Evolutionary conservation across 2,329 filamentous ascomycete genomes (phyloP).

Genomic region (Scedosporium aurantiacum): DNA sequence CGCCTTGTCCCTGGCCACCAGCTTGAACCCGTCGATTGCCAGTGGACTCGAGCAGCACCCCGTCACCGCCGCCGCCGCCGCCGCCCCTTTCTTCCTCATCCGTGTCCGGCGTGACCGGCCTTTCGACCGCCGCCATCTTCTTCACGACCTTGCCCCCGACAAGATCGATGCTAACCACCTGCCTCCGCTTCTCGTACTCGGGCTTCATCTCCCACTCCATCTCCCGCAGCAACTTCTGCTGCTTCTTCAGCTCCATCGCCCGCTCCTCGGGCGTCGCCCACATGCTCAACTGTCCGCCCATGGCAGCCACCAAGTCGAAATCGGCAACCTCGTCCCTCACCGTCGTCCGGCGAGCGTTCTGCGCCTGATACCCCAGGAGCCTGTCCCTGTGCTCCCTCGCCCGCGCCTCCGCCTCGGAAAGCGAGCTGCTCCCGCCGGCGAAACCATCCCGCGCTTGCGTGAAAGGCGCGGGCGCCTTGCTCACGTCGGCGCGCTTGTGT

Average conservation of each 20-base stretch:
- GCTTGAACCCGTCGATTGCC: conserved; percentile 19
- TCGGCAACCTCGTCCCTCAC: conserved; percentile 74
- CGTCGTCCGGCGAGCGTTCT: conserved; percentile 74
- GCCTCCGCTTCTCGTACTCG: conserved; percentile 78
- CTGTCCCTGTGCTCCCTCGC: conserved; percentile 73
- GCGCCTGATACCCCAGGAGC: conserved; percentile 69
- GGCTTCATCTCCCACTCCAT: conserved; percentile 78
- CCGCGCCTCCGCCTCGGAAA: conserved; percentile 50
- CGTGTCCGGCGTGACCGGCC: conserved; percentile 42
- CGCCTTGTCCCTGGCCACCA: conserved; percentile 18
- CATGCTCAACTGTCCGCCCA: conserved; percentile 44
- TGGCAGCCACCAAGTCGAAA: conserved; percentile 39
- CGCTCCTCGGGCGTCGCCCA: conserved; percentile 80
- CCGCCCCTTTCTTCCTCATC: conserved; percentile 22
- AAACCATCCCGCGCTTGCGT: conserved; percentile 30
- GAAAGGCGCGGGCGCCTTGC: conserved; percentile 49
- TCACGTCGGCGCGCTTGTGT: conserved; percentile 55
- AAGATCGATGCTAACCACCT: conserved; percentile 78
- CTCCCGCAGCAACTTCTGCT: conserved; percentile 73
- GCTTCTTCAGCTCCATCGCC: conserved; percentile 70
- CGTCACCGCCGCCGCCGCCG: conserved; percentile 14
- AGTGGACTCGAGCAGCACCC: conserved; percentile 21
- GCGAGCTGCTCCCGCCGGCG: not conserved
- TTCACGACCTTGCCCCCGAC: conserved; percentile 66
- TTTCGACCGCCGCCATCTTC: conserved; percentile 54